Base-by-base conservation (phyloP, 2,329 filamentous ascomycete species). In the Bisporella sp. region DNA sequence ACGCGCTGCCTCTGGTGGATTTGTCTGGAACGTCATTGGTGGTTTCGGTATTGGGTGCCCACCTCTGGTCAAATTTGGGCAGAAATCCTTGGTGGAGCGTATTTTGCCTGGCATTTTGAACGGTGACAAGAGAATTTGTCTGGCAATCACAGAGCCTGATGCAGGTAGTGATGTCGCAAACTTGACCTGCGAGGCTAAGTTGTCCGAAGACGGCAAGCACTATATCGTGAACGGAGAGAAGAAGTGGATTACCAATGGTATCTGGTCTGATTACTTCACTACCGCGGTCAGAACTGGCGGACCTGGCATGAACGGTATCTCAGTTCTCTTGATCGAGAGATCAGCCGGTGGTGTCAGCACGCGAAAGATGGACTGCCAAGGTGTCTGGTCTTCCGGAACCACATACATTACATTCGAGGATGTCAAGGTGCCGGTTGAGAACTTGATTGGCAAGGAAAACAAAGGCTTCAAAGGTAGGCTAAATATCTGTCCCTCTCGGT, bases 181-280 rank as follows among this genome's bases (percentile, higher is more conserved):
- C 71, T 69, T 99, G 59, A 93, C 85, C 11, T 97, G 92, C 69
- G 91, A 97, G 76, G 93, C 93, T 30, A 96, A 96, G 77, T 79
- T 97, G 51, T 88, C 81, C 56, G 87, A 93, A 61, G 93, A 99
- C 63, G 93, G 93, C 65, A 97, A 97, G 77, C 89, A 97, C 74
- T 99, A 95, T 72, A 97, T 97, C 60, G 93, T 99, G 71, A 99
- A 97, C 66, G 93, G 93, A 49, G 92, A 96, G 81, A 97, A 99
- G 86, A 99, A 99, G 75, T 97, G 93, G 92, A 97, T 97, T 70
- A 97, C 92, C 64, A 99, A 99, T 72, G 93, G 93, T 64, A 82
- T 96, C 64, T 96, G 90, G 89, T 81, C 78, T 55, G 93, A 99
- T 70, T 99, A 97, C 75, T 97, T 97, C 76, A 97, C 93, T 49